These are phyloP conservation scores for Emmonsiellopsis sp. DNA, from an alignment of 2,329 filamentous ascomycete genomes.

Conservation along the genomic window DNA sequence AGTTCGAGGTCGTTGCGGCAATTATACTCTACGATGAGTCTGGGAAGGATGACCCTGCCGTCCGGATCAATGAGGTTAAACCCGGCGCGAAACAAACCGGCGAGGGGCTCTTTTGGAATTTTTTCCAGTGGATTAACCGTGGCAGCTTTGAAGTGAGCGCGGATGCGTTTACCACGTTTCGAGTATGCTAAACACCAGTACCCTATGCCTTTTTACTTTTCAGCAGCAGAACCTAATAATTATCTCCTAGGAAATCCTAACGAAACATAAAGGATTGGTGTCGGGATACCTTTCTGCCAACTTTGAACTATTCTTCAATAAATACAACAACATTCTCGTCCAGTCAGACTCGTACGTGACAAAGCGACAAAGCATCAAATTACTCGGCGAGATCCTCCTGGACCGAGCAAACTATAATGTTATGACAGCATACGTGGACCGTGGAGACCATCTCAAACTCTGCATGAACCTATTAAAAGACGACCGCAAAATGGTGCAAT, in stretches of 20 bases:
- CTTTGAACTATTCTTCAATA: slow-evolving; percentile 85
- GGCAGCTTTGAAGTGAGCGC: slow-evolving; percentile 94
- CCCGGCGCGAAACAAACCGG: slow-evolving; percentile 66
- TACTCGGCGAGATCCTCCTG: slow-evolving; percentile 86
- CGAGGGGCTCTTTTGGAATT: slow-evolving; percentile 86
- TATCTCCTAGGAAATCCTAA: slow-evolving; percentile 66
- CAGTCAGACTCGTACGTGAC: slow-evolving; percentile 96
- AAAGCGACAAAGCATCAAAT: slow-evolving; percentile 94
- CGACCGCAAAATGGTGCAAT: slow-evolving; percentile 97
- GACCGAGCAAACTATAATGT: slow-evolving; percentile 95
- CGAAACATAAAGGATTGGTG: slow-evolving; percentile 85
- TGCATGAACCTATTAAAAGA: slow-evolving; percentile 96
- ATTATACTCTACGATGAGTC: slow-evolving; percentile 91
- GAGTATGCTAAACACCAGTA: slow-evolving; percentile 46
- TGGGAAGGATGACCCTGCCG: slow-evolving; percentile 59
- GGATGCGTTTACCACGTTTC: slow-evolving; percentile 94
- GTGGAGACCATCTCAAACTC: slow-evolving; percentile 90
- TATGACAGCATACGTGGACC: slow-evolving; percentile 95
- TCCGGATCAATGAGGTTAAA: slow-evolving; percentile 69
- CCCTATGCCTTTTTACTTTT: background rate
- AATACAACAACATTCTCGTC: slow-evolving; percentile 78
- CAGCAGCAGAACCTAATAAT: background rate
- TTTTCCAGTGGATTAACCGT: slow-evolving; percentile 96
- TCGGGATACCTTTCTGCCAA: slow-evolving; percentile 80
- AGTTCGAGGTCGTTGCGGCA: slow-evolving; percentile 82